These are phyloP conservation scores for Erysimum cheiranthoides DNA, from an alignment of 345 rosid genomes.

Conservation along the genomic window DNA sequence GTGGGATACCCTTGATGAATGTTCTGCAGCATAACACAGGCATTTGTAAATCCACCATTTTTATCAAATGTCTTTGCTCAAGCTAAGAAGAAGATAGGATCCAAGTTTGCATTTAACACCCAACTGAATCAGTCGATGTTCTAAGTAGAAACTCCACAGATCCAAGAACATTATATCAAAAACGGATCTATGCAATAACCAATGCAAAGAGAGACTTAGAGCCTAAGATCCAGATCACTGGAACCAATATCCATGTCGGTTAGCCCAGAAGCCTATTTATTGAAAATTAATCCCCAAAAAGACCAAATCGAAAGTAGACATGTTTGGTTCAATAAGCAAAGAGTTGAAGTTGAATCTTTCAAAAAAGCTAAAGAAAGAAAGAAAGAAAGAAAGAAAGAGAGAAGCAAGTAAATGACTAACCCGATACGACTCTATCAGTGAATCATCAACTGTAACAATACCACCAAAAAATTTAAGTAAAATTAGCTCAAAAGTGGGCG, in stretches of 20 bases:
- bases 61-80: not conserved
- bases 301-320: constrained; percentile 10
- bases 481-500: constrained; percentile 28
- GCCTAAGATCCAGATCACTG: constrained; percentile 24
- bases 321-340: constrained; percentile 19
- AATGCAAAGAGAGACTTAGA: constrained; percentile 19
- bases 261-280: not conserved
- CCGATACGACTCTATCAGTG: constrained; percentile 69
- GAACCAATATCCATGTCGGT: constrained; percentile 3
- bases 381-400: constrained; percentile 38
- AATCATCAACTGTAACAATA: constrained; percentile 66
- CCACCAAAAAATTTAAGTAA: not conserved
- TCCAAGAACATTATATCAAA: constrained; percentile 19
- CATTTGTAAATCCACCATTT: constrained; percentile 6
- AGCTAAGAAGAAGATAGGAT: constrained; percentile 10
- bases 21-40: constrained; percentile 57
- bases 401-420: constrained; percentile 50
- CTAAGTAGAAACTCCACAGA: constrained; percentile 22
- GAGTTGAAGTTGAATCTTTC: constrained; percentile 14
- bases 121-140: constrained; percentile 1
- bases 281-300: constrained; percentile 10
- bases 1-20: constrained; percentile 84
- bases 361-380: constrained; percentile 39
- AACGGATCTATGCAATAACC: constrained; percentile 5
- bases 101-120: not conserved